Conservation (phyloP, 495 filamentous ascomycete species). For the Letharia columbiana region DNA sequence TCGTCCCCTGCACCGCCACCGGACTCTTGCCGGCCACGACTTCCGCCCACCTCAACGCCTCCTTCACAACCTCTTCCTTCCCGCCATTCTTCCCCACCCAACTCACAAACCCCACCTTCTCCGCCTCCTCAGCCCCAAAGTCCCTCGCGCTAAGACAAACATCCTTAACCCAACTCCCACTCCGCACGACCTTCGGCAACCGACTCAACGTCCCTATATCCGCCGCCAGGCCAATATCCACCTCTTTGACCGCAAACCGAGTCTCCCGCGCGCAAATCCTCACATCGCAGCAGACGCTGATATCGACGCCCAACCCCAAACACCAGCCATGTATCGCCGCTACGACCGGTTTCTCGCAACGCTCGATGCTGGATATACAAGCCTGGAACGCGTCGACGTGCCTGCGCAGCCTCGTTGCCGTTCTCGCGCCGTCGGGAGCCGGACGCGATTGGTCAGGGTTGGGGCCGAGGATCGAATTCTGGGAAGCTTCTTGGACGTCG, state of each 20-base stretch:
- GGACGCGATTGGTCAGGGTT: conserved; percentile 3
- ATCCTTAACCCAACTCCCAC: conserved; percentile 80
- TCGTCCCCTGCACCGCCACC: conserved; percentile 85
- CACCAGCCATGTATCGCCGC: conserved; percentile 72
- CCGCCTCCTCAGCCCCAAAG: conserved; percentile 73
- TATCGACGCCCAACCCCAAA: conserved; percentile 77
- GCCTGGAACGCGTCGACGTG: conserved; percentile 71
- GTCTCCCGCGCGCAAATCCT: conserved; percentile 58
- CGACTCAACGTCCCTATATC: conserved; percentile 85
- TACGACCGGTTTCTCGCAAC: conserved; percentile 90
- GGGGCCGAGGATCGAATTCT: conserved; percentile 30
- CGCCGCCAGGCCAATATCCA: conserved; percentile 89
- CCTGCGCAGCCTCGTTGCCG: conserved; percentile 53
- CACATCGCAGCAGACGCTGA: conserved; percentile 70
- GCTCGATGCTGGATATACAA: conserved; percentile 66
- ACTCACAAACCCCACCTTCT: conserved; percentile 75
- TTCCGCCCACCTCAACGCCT: conserved; percentile 56
- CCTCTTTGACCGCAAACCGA: conserved; percentile 79
- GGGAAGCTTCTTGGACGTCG: conserved; percentile 49
- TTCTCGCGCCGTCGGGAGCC: conserved; percentile 52
- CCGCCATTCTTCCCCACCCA: conserved; percentile 50
- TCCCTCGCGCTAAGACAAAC: conserved; percentile 68
- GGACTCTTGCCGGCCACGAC: conserved; percentile 77
- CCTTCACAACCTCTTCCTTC: conserved; percentile 52
- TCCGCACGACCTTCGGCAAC: conserved; percentile 75